A percentile compares a stretch with the other conserved stretches of the same genome.
These are phyloP conservation scores for Rutidosis leptorrhynchoides DNA, from an alignment of 129 eudicot species.

Conservation along the genomic window DNA sequence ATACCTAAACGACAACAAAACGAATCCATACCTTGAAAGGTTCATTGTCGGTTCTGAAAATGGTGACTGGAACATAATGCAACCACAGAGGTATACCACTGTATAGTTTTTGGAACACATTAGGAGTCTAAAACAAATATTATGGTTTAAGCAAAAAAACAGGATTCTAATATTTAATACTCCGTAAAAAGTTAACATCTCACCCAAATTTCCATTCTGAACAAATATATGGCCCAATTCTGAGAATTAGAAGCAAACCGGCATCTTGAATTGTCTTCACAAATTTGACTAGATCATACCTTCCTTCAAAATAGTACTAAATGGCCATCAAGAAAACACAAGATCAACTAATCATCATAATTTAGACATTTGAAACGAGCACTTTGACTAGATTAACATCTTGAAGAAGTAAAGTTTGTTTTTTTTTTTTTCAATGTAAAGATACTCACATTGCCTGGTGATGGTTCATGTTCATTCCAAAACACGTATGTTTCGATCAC, in stretches of 20 bases:
- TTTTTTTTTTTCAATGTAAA: background rate
- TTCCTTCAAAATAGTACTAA: slow-evolving; percentile 87
- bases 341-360: background rate
- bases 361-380: background rate
- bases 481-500: slow-evolving; percentile 90
- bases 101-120: slow-evolving; percentile 27
- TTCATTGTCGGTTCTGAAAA: slow-evolving; percentile 87
- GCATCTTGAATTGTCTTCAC: slow-evolving; percentile 88
- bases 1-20: background rate
- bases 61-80: slow-evolving; percentile 86
- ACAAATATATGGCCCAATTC: slow-evolving; percentile 96
- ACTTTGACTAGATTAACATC: slow-evolving; percentile 4
- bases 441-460: slow-evolving; percentile 73
- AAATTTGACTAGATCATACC: slow-evolving; percentile 81
- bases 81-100: slow-evolving; percentile 97
- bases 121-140: slow-evolving; percentile 17
- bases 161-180: background rate
- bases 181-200: slow-evolving; percentile 13
- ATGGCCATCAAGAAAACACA: slow-evolving; percentile 16
- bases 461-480: slow-evolving; percentile 96
- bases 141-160: background rate
- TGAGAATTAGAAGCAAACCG: slow-evolving; percentile 79
- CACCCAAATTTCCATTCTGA: slow-evolving; percentile 98
- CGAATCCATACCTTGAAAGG: slow-evolving; percentile 69
- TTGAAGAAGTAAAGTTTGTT: background rate